A percentile compares a stretch with the other conserved stretches of the same genome.
Evolutionary conservation across 345 rosid genomes (phyloP).

Genomic region (Sonneratia caseolaris): DNA sequence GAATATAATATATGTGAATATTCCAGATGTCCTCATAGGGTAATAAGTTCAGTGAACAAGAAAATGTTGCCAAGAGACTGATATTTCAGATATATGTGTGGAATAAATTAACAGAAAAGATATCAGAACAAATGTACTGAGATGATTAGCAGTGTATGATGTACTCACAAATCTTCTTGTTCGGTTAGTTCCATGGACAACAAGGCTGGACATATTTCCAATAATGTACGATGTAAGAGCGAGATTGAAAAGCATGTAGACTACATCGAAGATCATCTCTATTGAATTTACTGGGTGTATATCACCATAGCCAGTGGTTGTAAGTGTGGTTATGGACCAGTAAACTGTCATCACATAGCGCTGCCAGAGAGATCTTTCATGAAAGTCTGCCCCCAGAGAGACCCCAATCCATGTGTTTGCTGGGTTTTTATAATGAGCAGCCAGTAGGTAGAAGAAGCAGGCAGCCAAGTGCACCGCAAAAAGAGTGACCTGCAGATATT

Average conservation of each 20-base stretch:
- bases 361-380: slow-evolving; percentile 12
- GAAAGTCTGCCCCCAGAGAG: slow-evolving; percentile 29
- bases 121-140: neutral
- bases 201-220: slow-evolving; percentile 85
- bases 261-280: slow-evolving; percentile 55
- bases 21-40: neutral
- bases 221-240: slow-evolving; percentile 67
- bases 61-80: neutral
- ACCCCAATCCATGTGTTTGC: slow-evolving; percentile 50
- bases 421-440: slow-evolving; percentile 35
- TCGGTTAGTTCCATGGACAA: slow-evolving; percentile 69
- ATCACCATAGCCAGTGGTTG: slow-evolving; percentile 87
- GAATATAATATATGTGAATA: neutral
- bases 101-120: neutral
- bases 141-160: neutral
- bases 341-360: slow-evolving; percentile 64
- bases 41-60: neutral
- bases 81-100: neutral
- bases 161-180: slow-evolving; percentile 78
- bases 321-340: slow-evolving; percentile 76
- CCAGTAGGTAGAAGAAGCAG: slow-evolving; percentile 58
- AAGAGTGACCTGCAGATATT: slow-evolving; percentile 50
- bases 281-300: slow-evolving; percentile 51
- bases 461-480: slow-evolving; percentile 71
- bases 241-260: slow-evolving; percentile 61